These are phyloP conservation scores for Eutypa lata DNA, from an alignment of 2,329 filamentous ascomycete genomes.

Conservation along the genomic window DNA sequence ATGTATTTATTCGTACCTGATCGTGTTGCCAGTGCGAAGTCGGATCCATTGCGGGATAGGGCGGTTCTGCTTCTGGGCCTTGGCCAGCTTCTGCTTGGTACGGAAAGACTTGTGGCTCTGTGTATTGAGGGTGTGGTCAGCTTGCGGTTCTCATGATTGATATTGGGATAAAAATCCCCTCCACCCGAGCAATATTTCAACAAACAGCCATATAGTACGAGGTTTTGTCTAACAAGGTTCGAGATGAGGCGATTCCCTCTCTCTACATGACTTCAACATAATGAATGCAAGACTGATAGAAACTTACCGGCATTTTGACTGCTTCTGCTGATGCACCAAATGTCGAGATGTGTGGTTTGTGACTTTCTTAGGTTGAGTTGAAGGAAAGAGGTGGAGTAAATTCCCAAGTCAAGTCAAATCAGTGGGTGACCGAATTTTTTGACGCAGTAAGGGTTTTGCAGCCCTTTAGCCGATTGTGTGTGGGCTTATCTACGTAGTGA, in stretches of 20 bases:
- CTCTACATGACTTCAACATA: too few relatives aligned
- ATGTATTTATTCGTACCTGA: constrained; percentile 69
- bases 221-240: too few relatives aligned
- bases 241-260: too few relatives aligned
- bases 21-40: constrained; percentile 97
- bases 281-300: too few relatives aligned
- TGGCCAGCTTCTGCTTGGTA: constrained; percentile 99
- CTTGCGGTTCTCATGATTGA: constrained; percentile 10
- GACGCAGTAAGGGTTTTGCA: not conserved
- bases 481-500: not conserved
- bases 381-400: constrained; percentile 20
- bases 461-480: not conserved
- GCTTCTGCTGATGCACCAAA: constrained; percentile 30
- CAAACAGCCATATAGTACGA: too few relatives aligned
- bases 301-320: constrained; percentile 42
- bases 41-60: constrained; percentile 99
- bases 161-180: not conserved
- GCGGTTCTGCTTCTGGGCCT: constrained; percentile 99
- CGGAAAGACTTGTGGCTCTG: constrained; percentile 99
- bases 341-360: constrained; percentile 29
- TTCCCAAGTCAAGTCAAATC: constrained; percentile 16
- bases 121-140: constrained; percentile 21
- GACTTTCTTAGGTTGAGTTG: constrained; percentile 14
- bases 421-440: constrained; percentile 4
- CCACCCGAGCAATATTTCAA: too few relatives aligned